Percentiles rank a stretch among this genome's conserved stretches.
phyloP scores from a whole-genome alignment of 768 basidiomycete genomes.

The Tylopilus plumbeoviolaceoides region DNA sequence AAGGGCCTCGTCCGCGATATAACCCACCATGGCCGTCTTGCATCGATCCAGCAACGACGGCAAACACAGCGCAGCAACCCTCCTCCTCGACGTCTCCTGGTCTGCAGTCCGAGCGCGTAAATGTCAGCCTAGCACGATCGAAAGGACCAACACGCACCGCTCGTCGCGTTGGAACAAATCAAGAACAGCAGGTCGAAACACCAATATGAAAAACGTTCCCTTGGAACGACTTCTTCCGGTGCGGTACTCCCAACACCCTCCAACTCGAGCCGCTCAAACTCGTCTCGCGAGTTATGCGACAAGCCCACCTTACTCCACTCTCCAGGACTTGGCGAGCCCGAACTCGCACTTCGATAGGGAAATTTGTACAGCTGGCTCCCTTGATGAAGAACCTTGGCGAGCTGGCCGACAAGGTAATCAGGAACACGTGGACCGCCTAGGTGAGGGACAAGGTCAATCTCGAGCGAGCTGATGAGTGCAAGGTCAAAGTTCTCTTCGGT shows the following conservation, averaged over 20 bases:
- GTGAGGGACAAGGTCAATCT: constrained; percentile 76
- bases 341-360: not conserved
- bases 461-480: constrained; percentile 70
- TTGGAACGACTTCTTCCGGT: constrained; percentile 49
- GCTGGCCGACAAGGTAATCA: constrained; percentile 61
- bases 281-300: constrained; percentile 19
- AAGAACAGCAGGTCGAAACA: constrained; percentile 84
- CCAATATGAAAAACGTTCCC: constrained; percentile 91
- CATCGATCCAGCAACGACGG: constrained; percentile 78
- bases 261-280: constrained; percentile 36
- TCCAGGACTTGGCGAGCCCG: constrained; percentile 8
- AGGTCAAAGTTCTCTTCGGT: constrained; percentile 84
- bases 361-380: constrained; percentile 63
- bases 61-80: constrained; percentile 70
- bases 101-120: constrained; percentile 38
- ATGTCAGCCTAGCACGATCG: not conserved
- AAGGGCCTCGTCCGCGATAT: constrained; percentile 79
- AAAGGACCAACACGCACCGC: constrained; percentile 39
- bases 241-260: constrained; percentile 58
- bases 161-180: constrained; percentile 64
- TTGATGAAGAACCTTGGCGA: constrained; percentile 68
- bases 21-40: constrained; percentile 59
- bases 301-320: constrained; percentile 5
- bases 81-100: constrained; percentile 51
- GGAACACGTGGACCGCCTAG: constrained; percentile 67